These are phyloP conservation scores for Kazachstania sp. DNA, from an alignment of 1,139 yeast genomes.

Conservation along the genomic window DNA sequence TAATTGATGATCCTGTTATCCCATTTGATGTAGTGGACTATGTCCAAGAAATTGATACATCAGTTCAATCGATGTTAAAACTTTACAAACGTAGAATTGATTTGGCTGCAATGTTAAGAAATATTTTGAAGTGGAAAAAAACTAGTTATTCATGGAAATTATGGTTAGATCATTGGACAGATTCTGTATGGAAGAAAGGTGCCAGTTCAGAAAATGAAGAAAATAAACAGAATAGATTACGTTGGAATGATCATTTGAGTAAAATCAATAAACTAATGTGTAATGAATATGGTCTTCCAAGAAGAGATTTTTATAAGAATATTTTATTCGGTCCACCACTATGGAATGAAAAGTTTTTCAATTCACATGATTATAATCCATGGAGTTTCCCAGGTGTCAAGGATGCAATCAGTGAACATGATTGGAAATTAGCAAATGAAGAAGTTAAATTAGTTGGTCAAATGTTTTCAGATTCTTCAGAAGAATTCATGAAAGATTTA, in stretches of 20 bases:
- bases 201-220: conserved; percentile 57
- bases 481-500: conserved; percentile 1
- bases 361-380: conserved; percentile 40
- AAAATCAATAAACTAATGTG: conserved; percentile 49
- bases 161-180: conserved; percentile 28
- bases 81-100: conserved; percentile 32
- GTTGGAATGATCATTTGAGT: conserved; percentile 64
- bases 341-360: conserved; percentile 39
- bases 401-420: conserved; percentile 40
- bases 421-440: conserved; percentile 46
- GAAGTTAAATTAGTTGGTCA: conserved; percentile 43
- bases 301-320: conserved; percentile 63
- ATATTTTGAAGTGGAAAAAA: conserved; percentile 33
- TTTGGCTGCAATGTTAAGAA: conserved; percentile 25
- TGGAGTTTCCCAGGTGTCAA: conserved; percentile 70
- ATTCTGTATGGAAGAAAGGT: conserved; percentile 25
- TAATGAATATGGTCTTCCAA: conserved; percentile 40
- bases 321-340: conserved; percentile 62
- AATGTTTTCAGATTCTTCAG: conserved; percentile 24
- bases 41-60: conserved; percentile 39
- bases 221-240: conserved; percentile 63
- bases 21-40: conserved; percentile 56
- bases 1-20: conserved; percentile 69
- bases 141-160: conserved; percentile 36
- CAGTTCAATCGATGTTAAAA: conserved; percentile 42